These are phyloP conservation scores for Purpureocillium lavendulum DNA, from an alignment of 2,329 filamentous ascomycete species.

Conservation along the genomic window DNA sequence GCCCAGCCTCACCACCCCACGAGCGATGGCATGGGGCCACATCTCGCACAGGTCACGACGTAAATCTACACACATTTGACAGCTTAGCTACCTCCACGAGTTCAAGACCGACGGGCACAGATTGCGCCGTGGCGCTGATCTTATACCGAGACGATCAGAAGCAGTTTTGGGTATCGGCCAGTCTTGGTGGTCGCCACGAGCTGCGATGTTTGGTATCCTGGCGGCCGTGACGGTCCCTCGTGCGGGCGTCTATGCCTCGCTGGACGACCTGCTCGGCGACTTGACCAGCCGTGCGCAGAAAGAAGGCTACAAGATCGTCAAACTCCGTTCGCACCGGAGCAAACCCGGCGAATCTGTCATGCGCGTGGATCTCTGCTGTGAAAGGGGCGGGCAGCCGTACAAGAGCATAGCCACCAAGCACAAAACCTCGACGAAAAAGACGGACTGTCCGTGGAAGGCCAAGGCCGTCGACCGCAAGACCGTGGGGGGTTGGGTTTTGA, in stretches of 20 bases:
- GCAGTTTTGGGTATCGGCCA: too few species aligned
- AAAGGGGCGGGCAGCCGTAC: slow-evolving; percentile 34
- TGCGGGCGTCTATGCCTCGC: slow-evolving; percentile 27
- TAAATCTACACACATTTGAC: slow-evolving; percentile 9
- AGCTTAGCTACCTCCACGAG: too few species aligned
- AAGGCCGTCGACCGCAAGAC: slow-evolving; percentile 35
- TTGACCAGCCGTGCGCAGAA: slow-evolving; percentile 32
- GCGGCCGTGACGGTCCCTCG: slow-evolving; percentile 28
- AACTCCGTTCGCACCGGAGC: slow-evolving; percentile 32
- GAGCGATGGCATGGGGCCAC: too few species aligned
- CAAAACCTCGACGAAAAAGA: slow-evolving; percentile 37
- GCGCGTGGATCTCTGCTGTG: slow-evolving; percentile 35
- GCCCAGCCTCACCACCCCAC: neutral
- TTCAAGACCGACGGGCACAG: too few species aligned
- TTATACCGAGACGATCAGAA: too few species aligned
- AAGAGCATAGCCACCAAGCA: slow-evolving; percentile 34
- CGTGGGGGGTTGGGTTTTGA: slow-evolving; percentile 35
- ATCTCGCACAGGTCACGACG: slow-evolving; percentile 10
- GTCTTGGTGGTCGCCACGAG: too few species aligned
- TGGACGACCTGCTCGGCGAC: slow-evolving; percentile 31
- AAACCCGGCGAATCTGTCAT: slow-evolving; percentile 32
- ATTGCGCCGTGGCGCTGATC: too few species aligned
- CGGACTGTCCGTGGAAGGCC: slow-evolving; percentile 36
- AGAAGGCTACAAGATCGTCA: slow-evolving; percentile 38
- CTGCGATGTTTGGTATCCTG: slow-evolving; percentile 34